Conservation (phyloP, 805 yeast genomes). For the Kuraishia capsulata region DNA sequence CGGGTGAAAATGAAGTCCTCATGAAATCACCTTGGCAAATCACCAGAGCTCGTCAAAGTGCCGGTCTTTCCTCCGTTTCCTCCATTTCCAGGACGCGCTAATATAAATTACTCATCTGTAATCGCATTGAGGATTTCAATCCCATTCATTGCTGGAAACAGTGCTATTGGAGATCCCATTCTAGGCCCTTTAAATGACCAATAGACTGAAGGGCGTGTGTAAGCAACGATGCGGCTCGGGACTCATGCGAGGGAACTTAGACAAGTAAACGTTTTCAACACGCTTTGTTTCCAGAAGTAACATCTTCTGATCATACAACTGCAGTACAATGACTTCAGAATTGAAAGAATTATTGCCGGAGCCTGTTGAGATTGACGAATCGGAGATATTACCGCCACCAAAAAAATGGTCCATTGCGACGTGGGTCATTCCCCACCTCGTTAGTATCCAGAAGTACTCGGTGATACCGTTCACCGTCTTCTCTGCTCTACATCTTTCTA, state of each 20-base stretch:
- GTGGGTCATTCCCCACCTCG: constrained; percentile 11
- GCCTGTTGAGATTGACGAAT: neutral
- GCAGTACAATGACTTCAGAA: neutral
- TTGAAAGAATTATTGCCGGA: neutral
- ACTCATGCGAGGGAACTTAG: neutral
- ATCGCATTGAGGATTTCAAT: too few relatives aligned
- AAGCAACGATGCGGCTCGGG: neutral
- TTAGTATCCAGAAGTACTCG: constrained; percentile 44
- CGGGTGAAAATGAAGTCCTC: constrained; percentile 34
- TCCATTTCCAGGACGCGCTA: too few relatives aligned
- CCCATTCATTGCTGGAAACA: too few relatives aligned
- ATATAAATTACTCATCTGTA: too few relatives aligned
- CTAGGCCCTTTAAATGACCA: too few relatives aligned
- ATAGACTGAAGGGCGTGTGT: neutral
- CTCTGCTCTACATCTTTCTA: constrained; percentile 44
- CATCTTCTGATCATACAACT: too few relatives aligned
- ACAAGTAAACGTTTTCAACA: too few relatives aligned
- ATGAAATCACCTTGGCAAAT: neutral
- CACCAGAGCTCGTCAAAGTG: too few relatives aligned
- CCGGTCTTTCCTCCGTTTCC: too few relatives aligned
- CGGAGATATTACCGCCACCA: neutral
- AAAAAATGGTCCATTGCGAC: neutral
- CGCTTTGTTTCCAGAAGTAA: too few relatives aligned
- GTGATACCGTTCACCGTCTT: constrained; percentile 50
- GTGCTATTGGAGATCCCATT: too few relatives aligned